Base-by-base conservation (phyloP, 345 rosid genomes). In the Lagerstroemia speciosa region DNA sequence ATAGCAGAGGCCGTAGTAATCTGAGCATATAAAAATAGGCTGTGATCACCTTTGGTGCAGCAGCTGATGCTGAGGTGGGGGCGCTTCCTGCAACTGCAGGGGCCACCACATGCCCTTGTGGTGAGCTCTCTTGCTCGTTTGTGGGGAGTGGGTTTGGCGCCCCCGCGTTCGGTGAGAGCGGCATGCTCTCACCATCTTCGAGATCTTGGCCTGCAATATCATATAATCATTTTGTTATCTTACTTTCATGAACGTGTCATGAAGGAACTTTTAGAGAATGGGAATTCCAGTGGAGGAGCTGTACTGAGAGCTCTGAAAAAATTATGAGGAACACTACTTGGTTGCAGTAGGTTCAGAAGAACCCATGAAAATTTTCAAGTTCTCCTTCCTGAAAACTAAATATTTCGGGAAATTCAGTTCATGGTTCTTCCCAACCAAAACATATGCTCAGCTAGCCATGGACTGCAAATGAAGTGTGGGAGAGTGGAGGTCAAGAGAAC, bases 31-130 rank as follows among this genome's bases (percentile, higher is more conserved):
- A 55, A 66, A 72, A 65, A 68, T 40, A 38, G 33, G 75, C 57
- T 20, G 81, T 57, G 7, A 67, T 5, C 20, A 64, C 75, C 32
- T 33, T 74, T 74, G 48, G 62, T 36, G 82, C 41, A 40, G 82
- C 75, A 63, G 74, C 74, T 58, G 94, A 83, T 30, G 93, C 81
- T 73, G 72, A 83, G 58, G 86, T 80, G 36, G 88, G 86, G 64
- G 98, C 82, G 72, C 84, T 85, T 69, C 94, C 91, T 5, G 98
- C 96, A 46, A 86, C 77, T 22, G 91, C 96, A 34, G 98, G 98
- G 43, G 94, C 76, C 64, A 86, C 89, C 5, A 91, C 98, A 52
- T 70, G 83, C 61, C 83, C 80, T 36, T 82, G 74, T 0, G 75
- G 80, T 36, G 71, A 60, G 57, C 79, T 79, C 73, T 84, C 89